Evolutionary conservation across 805 yeast species (phyloP).

Genomic region (Dipodascus albidus): DNA sequence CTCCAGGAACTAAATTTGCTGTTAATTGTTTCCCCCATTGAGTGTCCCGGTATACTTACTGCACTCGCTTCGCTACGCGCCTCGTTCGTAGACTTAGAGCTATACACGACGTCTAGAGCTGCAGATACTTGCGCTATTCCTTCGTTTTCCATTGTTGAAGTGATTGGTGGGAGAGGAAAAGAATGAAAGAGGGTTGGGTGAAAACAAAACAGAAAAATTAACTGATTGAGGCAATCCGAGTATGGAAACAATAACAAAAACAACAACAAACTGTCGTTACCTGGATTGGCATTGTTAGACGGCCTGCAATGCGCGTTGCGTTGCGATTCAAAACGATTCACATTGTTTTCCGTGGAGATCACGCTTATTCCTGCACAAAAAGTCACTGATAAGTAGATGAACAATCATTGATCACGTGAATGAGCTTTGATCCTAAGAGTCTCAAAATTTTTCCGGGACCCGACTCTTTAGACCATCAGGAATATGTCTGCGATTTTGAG

Average conservation of each 20-base stretch:
- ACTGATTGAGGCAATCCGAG: background rate
- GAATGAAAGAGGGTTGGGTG: background rate
- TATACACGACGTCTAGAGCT: slow-evolving; percentile 48
- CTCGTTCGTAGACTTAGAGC: slow-evolving; percentile 21
- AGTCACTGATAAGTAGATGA: background rate
- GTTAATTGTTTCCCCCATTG: background rate
- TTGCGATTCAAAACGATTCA: background rate
- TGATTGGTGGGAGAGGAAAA: slow-evolving; percentile 1
- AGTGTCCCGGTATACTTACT: slow-evolving; percentile 15
- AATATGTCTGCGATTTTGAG: background rate
- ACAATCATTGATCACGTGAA: background rate
- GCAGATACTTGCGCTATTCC: slow-evolving; percentile 65
- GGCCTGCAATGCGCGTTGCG: no score
- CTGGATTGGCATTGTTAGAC: no score
- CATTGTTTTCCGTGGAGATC: background rate
- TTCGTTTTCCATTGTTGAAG: slow-evolving; percentile 15
- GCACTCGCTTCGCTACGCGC: slow-evolving; percentile 41
- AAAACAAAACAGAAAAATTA: background rate
- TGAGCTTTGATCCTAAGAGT: background rate
- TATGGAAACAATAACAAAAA: background rate
- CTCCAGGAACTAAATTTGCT: slow-evolving; percentile 44
- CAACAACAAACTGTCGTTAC: background rate
- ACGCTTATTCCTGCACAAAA: background rate
- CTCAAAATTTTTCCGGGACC: background rate
- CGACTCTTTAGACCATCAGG: background rate